phyloP scores from a whole-genome alignment of 257 asterid genomes.

The Anisodus acutangulus region DNA sequence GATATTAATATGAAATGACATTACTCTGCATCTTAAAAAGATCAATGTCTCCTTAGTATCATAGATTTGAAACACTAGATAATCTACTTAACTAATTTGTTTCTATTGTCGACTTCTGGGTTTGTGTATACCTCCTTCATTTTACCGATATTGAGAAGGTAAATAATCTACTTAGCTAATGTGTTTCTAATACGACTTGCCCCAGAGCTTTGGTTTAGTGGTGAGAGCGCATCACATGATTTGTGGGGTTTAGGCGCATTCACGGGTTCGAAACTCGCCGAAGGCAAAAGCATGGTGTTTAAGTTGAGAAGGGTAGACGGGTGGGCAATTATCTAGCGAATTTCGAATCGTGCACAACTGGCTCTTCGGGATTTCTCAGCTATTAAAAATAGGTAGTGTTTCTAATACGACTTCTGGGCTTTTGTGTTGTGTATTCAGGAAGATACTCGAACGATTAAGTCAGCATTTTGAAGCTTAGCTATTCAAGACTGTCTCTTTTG shows the following conservation, averaged over 20 bases:
- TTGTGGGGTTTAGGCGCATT: background rate
- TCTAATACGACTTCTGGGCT: background rate
- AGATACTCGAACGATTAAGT: background rate
- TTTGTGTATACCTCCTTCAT: background rate
- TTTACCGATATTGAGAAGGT: background rate
- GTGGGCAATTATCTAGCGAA: background rate
- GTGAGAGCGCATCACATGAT: background rate
- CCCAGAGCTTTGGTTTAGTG: background rate
- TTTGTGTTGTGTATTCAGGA: background rate
- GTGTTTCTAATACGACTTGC: background rate
- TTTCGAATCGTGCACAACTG: background rate
- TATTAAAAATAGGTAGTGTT: background rate
- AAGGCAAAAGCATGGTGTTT: background rate
- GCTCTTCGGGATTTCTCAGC: background rate
- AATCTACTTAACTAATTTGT: background rate
- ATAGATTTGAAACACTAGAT: background rate
- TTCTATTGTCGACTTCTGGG: background rate
- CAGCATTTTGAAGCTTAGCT: background rate
- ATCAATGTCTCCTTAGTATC: background rate
- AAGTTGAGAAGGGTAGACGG: background rate
- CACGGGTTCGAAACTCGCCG: background rate
- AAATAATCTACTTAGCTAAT: background rate
- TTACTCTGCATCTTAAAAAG: background rate
- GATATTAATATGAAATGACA: background rate
- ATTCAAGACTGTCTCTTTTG: background rate